phyloP scores from a whole-genome alignment of 305 asterid species.

The Fraxinus xanthoxyloides region DNA sequence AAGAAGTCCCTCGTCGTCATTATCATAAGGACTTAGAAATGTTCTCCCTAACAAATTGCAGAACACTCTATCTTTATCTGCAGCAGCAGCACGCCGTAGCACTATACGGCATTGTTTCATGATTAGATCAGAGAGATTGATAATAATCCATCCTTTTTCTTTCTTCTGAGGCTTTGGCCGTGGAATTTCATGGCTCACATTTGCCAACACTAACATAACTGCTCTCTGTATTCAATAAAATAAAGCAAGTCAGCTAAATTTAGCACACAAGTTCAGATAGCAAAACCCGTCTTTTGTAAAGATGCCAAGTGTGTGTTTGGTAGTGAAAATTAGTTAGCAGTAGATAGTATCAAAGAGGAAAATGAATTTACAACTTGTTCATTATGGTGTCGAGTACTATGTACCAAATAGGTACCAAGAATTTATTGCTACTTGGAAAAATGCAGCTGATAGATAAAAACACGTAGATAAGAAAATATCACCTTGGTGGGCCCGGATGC shows the following conservation, averaged over 20 bases:
- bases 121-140: slow-evolving; percentile 57
- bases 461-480: slow-evolving; percentile 24
- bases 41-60: slow-evolving; percentile 89
- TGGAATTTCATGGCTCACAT: slow-evolving; percentile 50
- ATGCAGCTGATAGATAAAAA: slow-evolving; percentile 12
- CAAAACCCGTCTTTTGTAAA: slow-evolving; percentile 1
- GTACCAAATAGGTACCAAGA: neutral
- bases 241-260: slow-evolving; percentile 7
- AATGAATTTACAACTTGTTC: neutral
- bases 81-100: slow-evolving; percentile 65
- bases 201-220: slow-evolving; percentile 67
- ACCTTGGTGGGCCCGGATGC: slow-evolving; percentile 99
- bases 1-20: slow-evolving; percentile 80
- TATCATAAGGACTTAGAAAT: slow-evolving; percentile 63
- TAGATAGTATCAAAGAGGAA: neutral
- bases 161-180: slow-evolving; percentile 65
- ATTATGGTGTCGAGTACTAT: neutral
- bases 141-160: slow-evolving; percentile 53
- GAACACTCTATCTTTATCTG: slow-evolving; percentile 76
- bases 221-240: slow-evolving; percentile 70
- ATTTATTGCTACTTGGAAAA: neutral
- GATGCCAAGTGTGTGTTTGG: neutral
- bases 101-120: slow-evolving; percentile 87
- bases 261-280: neutral
- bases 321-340: neutral